These are phyloP conservation scores for Nemania sp. DNA, from an alignment of 2,329 filamentous ascomycete genomes.

Conservation along the genomic window DNA sequence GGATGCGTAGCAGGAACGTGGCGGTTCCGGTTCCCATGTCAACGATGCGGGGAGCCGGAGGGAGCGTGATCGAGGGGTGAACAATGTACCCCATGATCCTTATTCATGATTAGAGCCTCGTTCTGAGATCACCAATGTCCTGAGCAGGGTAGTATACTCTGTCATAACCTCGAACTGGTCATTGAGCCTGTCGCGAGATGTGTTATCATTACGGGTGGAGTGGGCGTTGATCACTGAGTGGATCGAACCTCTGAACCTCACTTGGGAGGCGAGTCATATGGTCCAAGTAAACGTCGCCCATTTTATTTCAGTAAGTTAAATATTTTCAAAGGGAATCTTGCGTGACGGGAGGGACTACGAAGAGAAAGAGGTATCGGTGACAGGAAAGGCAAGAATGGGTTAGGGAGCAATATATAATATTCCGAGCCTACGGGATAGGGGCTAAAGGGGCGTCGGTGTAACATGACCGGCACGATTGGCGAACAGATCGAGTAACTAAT, in stretches of 20 bases:
- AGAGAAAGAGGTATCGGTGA: not conserved
- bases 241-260: constrained; percentile 14
- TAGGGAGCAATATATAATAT: too few species aligned
- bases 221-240: not conserved
- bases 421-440: too few species aligned
- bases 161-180: constrained; percentile 23
- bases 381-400: too few species aligned
- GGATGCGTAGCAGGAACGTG: not conserved
- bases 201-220: not conserved
- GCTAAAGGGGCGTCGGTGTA: too few species aligned
- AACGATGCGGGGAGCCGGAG: not conserved
- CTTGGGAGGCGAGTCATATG: constrained; percentile 22
- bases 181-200: constrained; percentile 20
- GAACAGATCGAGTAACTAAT: not conserved
- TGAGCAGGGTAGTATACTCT: constrained; percentile 7
- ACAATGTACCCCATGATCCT: constrained; percentile 16
- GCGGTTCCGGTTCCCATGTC: constrained; percentile 6
- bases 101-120: not conserved
- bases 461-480: not conserved
- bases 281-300: constrained; percentile 18
- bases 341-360: not conserved
- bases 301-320: not conserved
- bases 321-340: not conserved
- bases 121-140: not conserved
- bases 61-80: constrained; percentile 2